These are phyloP conservation scores for Bipolaris bicolor DNA, from an alignment of 2,329 filamentous ascomycete species.

Conservation along the genomic window DNA sequence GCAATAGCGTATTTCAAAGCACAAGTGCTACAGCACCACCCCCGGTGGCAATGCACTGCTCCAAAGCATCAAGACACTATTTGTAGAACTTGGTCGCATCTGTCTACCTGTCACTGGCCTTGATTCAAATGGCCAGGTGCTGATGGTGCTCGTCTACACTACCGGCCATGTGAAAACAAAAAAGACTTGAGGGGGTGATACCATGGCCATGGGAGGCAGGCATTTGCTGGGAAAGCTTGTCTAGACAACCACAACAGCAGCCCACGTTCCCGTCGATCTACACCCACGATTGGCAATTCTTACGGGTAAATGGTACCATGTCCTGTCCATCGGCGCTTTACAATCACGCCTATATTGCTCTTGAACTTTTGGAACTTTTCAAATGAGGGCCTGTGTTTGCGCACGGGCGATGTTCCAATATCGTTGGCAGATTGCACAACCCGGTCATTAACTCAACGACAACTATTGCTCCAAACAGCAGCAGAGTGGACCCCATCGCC, in stretches of 20 bases:
- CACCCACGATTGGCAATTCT: slow-evolving; percentile 26
- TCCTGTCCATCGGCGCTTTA: slow-evolving; percentile 8
- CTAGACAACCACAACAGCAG: slow-evolving; percentile 5
- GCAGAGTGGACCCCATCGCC: slow-evolving; percentile 11
- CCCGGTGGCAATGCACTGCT: slow-evolving; percentile 2
- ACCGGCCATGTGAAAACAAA: too few relatives aligned
- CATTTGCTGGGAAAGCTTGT: slow-evolving; percentile 10
- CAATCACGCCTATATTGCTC: slow-evolving; percentile 6
- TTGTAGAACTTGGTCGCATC: background rate
- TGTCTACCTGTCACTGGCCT: background rate
- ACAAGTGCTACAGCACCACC: slow-evolving; percentile 11
- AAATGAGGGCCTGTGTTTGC: slow-evolving; percentile 11
- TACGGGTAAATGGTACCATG: slow-evolving; percentile 27
- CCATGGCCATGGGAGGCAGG: slow-evolving; percentile 2
- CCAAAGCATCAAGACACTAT: background rate
- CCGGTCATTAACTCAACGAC: slow-evolving; percentile 5
- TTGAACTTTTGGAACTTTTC: slow-evolving; percentile 15
- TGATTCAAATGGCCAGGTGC: background rate
- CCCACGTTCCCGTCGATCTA: slow-evolving; percentile 9
- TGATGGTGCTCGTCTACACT: too few relatives aligned
- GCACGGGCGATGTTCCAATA: slow-evolving; percentile 3
- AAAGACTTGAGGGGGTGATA: background rate
- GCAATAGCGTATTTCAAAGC: slow-evolving; percentile 4
- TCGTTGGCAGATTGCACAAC: slow-evolving; percentile 3
- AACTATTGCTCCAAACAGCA: background rate